Conservation (phyloP, 768 basidiomycete genomes). For the Phlebiopsis flavidoalba region DNA sequence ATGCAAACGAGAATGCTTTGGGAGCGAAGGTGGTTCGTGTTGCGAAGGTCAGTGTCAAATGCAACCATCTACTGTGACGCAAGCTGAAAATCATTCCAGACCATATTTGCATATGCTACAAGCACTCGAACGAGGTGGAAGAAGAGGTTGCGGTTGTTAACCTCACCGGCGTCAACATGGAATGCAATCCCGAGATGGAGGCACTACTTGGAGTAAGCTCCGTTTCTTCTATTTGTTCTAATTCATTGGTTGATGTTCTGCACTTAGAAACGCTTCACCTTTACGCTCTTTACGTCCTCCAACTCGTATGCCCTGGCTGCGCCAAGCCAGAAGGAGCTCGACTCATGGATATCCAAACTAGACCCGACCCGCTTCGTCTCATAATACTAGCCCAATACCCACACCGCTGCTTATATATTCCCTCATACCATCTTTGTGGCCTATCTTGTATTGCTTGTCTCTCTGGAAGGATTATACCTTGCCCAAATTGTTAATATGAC, state of each 20-base stretch:
- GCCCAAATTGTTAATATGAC: background rate
- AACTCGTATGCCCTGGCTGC: slow-evolving; percentile 91
- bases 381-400: background rate
- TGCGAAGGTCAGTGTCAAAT: slow-evolving; percentile 56
- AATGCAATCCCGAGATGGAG: slow-evolving; percentile 84
- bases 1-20: slow-evolving; percentile 79
- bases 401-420: background rate
- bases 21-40: slow-evolving; percentile 82
- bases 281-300: slow-evolving; percentile 87
- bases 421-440: background rate
- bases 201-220: slow-evolving; percentile 73
- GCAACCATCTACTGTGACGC: background rate
- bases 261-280: slow-evolving; percentile 72
- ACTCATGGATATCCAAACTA: slow-evolving; percentile 78
- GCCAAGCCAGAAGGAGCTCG: slow-evolving; percentile 74
- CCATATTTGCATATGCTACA: slow-evolving; percentile 89
- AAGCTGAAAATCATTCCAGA: slow-evolving; percentile 33
- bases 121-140: slow-evolving; percentile 78
- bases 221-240: background rate
- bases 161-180: slow-evolving; percentile 78
- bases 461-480: background rate
- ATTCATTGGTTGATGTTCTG: background rate
- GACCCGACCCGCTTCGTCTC: slow-evolving; percentile 61
- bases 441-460: background rate
- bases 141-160: slow-evolving; percentile 74